phyloP scores from a whole-genome alignment of 1,284 basidiomycete genomes.

The Phylloporus sp. region DNA sequence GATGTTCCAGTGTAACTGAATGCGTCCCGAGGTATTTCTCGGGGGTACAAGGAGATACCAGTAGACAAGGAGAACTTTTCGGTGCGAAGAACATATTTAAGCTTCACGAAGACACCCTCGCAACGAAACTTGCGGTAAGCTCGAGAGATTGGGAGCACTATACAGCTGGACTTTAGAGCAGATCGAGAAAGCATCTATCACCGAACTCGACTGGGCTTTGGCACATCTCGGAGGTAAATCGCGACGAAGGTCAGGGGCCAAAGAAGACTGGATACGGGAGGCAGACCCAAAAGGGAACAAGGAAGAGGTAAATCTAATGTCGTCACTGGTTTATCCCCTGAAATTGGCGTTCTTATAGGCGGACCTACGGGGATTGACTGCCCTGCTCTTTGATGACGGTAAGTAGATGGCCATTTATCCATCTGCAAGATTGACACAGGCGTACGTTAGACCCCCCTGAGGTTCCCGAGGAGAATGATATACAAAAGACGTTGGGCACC shows the following conservation, averaged over 20 bases:
- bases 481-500: slow-evolving; percentile 60
- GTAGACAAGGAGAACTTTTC: slow-evolving; percentile 79
- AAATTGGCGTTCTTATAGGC: slow-evolving; percentile 40
- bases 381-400: slow-evolving; percentile 74
- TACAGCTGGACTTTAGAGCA: slow-evolving; percentile 30
- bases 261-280: slow-evolving; percentile 49
- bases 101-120: slow-evolving; percentile 72
- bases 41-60: slow-evolving; percentile 77
- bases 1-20: background rate
- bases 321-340: background rate
- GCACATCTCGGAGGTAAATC: slow-evolving; percentile 58
- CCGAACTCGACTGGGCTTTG: slow-evolving; percentile 78
- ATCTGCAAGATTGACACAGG: background rate
- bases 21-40: slow-evolving; percentile 66
- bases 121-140: slow-evolving; percentile 73
- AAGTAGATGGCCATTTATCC: slow-evolving; percentile 18
- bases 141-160: background rate
- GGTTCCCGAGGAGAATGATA: slow-evolving; percentile 43
- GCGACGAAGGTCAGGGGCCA: slow-evolving; percentile 44
- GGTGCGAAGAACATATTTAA: slow-evolving; percentile 83
- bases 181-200: slow-evolving; percentile 76
- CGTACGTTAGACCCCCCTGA: slow-evolving; percentile 37
- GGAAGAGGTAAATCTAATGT: slow-evolving; percentile 50
- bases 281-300: slow-evolving; percentile 54
- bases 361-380: slow-evolving; percentile 63